Evolutionary conservation across 176 grass and related monocot genomes (phyloP).

Genomic region (Carex myosuroides): DNA sequence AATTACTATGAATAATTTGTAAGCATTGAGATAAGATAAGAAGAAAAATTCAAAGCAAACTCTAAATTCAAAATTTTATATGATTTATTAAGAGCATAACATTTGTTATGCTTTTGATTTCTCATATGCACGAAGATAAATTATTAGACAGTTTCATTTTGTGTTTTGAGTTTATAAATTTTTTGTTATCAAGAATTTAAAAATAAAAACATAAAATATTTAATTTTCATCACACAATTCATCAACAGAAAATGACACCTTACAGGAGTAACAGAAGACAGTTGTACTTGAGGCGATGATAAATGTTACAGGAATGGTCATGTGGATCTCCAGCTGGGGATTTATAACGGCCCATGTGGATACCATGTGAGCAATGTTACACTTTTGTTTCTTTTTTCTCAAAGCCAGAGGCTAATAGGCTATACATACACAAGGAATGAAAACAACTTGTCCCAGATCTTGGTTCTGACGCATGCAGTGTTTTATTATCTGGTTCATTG

Average conservation of each 20-base stretch:
- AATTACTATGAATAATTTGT: too few species aligned
- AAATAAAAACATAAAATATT: not conserved
- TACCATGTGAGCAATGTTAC: slow-evolving; percentile 31
- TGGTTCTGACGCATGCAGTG: not conserved
- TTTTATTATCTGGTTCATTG: not conserved
- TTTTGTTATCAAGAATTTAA: not conserved
- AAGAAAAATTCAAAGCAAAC: too few species aligned
- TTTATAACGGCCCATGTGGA: slow-evolving; percentile 30
- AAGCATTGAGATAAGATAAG: too few species aligned
- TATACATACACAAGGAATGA: not conserved
- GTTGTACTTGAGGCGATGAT: slow-evolving; percentile 24
- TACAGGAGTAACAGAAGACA: not conserved
- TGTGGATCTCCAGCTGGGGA: slow-evolving; percentile 27
- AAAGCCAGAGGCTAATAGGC: not conserved
- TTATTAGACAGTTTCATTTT: not conserved
- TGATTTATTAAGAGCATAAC: too few species aligned
- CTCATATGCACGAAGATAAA: not conserved
- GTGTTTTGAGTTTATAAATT: not conserved
- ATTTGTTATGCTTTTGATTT: too few species aligned
- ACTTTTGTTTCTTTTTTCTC: slow-evolving; percentile 17
- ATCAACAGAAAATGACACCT: not conserved
- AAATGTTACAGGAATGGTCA: slow-evolving; percentile 23
- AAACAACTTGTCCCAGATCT: not conserved
- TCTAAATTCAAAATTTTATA: too few species aligned
- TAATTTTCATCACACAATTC: not conserved